A percentile compares a stretch with the other conserved stretches of the same genome.
Evolutionary conservation across 805 yeast genomes (phyloP).

Genomic region (Lipomyces mesembrius): DNA sequence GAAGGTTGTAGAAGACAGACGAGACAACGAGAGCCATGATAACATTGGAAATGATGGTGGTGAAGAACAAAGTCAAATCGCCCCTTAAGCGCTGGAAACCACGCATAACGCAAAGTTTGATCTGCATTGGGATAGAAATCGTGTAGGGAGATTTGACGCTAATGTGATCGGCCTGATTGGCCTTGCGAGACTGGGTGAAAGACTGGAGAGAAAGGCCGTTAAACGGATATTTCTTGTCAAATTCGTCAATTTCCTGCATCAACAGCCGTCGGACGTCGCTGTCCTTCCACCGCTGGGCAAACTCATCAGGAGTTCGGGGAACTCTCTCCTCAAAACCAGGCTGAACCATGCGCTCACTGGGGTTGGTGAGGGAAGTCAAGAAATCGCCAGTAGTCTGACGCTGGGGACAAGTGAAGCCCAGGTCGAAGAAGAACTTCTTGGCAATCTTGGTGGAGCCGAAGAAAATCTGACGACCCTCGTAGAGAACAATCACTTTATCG

Average conservation of each 20-base stretch:
- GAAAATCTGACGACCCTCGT: slow-evolving; percentile 62
- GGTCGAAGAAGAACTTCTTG: slow-evolving; percentile 53
- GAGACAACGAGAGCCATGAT: slow-evolving; percentile 66
- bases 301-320: slow-evolving; percentile 53
- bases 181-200: slow-evolving; percentile 45
- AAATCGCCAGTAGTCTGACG: slow-evolving; percentile 58
- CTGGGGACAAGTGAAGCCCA: slow-evolving; percentile 62
- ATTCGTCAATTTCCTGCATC: slow-evolving; percentile 52
- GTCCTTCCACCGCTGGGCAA: slow-evolving; percentile 53
- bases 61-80: slow-evolving; percentile 57
- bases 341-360: slow-evolving; percentile 54
- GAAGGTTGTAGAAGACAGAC: slow-evolving; percentile 62
- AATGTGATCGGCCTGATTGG: slow-evolving; percentile 48
- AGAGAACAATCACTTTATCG: slow-evolving; percentile 58
- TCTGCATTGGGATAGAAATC: slow-evolving; percentile 55
- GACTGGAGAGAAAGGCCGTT: slow-evolving; percentile 39
- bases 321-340: slow-evolving; percentile 55
- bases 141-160: slow-evolving; percentile 52
- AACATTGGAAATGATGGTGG: slow-evolving; percentile 54
- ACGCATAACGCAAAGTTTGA: slow-evolving; percentile 42
- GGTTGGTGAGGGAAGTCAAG: slow-evolving; percentile 49
- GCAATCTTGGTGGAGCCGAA: slow-evolving; percentile 56
- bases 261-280: slow-evolving; percentile 52
- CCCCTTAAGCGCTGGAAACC: slow-evolving; percentile 57
- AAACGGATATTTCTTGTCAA: slow-evolving; percentile 31